Percentiles rank a stretch among this genome's conserved stretches.
Conservation (phyloP, 371 early-diverging fungal species). For the Mortierella sp. region DNA sequence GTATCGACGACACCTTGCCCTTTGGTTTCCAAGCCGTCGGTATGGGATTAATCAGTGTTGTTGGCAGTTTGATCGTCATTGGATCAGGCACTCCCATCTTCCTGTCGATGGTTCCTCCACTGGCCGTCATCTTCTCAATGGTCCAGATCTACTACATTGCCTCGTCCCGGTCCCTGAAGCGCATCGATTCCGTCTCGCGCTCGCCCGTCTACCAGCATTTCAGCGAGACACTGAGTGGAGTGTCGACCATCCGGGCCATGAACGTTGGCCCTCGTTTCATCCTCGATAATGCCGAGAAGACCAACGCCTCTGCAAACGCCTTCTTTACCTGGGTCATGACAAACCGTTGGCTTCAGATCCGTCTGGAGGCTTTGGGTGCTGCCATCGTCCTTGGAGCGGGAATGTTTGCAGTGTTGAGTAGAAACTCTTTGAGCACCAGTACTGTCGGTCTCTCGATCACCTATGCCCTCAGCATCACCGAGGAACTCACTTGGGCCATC, state of each 20-base stretch:
- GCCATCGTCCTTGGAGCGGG: conserved; percentile 53
- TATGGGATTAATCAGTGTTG: conserved; percentile 6
- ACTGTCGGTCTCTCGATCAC: conserved; percentile 86
- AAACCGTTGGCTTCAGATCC: conserved; percentile 44
- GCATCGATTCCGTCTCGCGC: conserved; percentile 62
- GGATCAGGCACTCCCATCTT: conserved; percentile 20
- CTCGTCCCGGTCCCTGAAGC: conserved; percentile 57
- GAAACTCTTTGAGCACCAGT: conserved; percentile 43
- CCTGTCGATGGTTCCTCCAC: conserved; percentile 23
- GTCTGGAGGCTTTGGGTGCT: conserved; percentile 39
- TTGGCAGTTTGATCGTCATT: conserved; percentile 32
- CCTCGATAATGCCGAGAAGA: conserved; percentile 44
- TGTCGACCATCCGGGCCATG: conserved; percentile 56
- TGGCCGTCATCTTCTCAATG: conserved; percentile 59
- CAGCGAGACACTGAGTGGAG: conserved; percentile 62
- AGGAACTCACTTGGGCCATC: conserved; percentile 65
- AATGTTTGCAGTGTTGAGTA: conserved; percentile 60
- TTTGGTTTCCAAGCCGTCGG: conserved; percentile 11
- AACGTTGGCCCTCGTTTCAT: conserved; percentile 20
- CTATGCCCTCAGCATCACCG: conserved; percentile 86
- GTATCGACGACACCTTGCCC: conserved; percentile 9
- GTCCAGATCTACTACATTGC: conserved; percentile 22
- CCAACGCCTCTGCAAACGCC: conserved; percentile 58
- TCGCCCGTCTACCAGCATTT: conserved; percentile 64
- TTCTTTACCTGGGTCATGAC: conserved; percentile 25